Evolutionary conservation across 2,329 filamentous ascomycete genomes (phyloP).

Genomic region (Aspergillus vadensis): DNA sequence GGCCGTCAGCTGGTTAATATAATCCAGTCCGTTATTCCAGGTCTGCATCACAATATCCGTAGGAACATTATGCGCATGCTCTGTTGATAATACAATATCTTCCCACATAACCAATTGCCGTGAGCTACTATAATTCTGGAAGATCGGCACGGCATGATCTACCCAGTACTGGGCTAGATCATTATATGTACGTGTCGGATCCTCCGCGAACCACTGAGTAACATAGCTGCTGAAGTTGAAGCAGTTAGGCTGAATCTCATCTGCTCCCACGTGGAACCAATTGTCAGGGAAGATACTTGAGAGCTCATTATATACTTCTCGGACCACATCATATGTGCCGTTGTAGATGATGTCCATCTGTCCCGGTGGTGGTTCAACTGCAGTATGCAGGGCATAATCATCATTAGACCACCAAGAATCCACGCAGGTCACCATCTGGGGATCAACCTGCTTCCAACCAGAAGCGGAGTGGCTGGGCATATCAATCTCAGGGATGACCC

Average conservation of each 20-base stretch:
- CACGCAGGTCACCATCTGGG: conserved; percentile 57
- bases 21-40: conserved; percentile 57
- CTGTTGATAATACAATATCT: conserved; percentile 51
- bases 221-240: conserved; percentile 59
- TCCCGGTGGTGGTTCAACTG: conserved; percentile 59
- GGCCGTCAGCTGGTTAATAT: conserved; percentile 55
- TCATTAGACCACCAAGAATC: conserved; percentile 66
- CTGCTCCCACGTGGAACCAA: conserved; percentile 59
- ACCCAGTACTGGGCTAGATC: conserved; percentile 59
- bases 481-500: conserved; percentile 62
- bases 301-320: conserved; percentile 57
- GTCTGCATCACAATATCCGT: conserved; percentile 57
- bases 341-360: conserved; percentile 59
- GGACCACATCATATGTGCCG: conserved; percentile 58
- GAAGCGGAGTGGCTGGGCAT: conserved; percentile 62
- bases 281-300: conserved; percentile 54
- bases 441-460: conserved; percentile 60
- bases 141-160: conserved; percentile 55
- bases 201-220: conserved; percentile 53
- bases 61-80: conserved; percentile 51
- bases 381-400: conserved; percentile 56
- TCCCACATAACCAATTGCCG: conserved; percentile 62
- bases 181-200: conserved; percentile 53
- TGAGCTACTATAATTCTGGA: conserved; percentile 44
- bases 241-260: conserved; percentile 58